Conservation (phyloP, 2,329 filamentous ascomycete genomes). For the Penicillium sp. region DNA sequence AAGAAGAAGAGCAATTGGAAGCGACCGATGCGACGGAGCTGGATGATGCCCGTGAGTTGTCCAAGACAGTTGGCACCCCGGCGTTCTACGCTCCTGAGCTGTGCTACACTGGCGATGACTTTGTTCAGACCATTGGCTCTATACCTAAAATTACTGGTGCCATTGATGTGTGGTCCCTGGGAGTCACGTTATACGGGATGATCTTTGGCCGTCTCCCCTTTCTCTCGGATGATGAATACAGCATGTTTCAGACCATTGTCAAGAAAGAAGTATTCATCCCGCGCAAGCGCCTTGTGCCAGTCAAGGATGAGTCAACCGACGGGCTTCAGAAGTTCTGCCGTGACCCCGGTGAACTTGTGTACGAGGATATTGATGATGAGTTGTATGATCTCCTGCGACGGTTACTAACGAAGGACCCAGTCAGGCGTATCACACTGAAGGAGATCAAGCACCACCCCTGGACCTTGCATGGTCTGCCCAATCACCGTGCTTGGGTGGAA, state of each 20-base stretch:
- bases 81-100: slow-evolving; percentile 97
- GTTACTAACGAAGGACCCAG: slow-evolving; percentile 83
- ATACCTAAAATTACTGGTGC: slow-evolving; percentile 76
- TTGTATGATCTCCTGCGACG: slow-evolving; percentile 71
- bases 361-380: slow-evolving; percentile 78
- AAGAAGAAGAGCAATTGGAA: slow-evolving; percentile 69
- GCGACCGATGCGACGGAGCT: slow-evolving; percentile 81
- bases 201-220: slow-evolving; percentile 93
- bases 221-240: slow-evolving; percentile 82
- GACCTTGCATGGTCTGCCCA: slow-evolving; percentile 72
- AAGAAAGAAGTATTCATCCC: slow-evolving; percentile 91
- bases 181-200: slow-evolving; percentile 92
- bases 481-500: slow-evolving; percentile 79
- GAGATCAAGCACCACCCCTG: slow-evolving; percentile 94
- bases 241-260: slow-evolving; percentile 85
- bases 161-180: slow-evolving; percentile 95
- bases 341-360: slow-evolving; percentile 70
- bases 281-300: slow-evolving; percentile 69
- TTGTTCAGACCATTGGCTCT: slow-evolving; percentile 49
- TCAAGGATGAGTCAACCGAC: slow-evolving; percentile 45
- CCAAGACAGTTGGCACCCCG: slow-evolving; percentile 94
- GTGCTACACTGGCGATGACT: slow-evolving; percentile 76
- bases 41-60: slow-evolving; percentile 90
- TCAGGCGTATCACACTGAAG: slow-evolving; percentile 77
- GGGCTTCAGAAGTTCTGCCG: slow-evolving; percentile 50